Base-by-base conservation (phyloP, 1,284 basidiomycete species). In the Moesziomyces aphidis region DNA sequence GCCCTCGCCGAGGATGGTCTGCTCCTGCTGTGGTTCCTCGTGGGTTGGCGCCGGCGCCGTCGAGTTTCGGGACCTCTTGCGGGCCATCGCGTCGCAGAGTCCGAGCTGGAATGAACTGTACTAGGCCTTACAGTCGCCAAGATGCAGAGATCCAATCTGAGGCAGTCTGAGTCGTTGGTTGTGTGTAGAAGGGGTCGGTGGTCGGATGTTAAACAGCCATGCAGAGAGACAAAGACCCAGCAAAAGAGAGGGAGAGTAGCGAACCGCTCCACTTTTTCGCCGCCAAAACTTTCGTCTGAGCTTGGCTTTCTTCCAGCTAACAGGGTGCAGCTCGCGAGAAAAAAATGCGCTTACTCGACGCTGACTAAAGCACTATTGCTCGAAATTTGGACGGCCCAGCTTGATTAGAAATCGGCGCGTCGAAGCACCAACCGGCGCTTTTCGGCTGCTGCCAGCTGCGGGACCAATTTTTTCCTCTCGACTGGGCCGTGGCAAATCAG, bases 21-120 rank as follows among this genome's bases (percentile, higher is more conserved):
- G 51, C 44, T n/a, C 39, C 53, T 52, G 34, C 11, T 26, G 3
- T 7, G 36, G 1, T 5, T 55, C 60, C 13, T 50, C 34, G 4
- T 46, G 49, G n/a, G 3, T 43, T n/a, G 50, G 26, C 50, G 58
- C 17, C 22, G 39, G 55, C 17, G 46, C 44, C 11, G 36, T 19
- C 46, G 49, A 63, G 59, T 61, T 65, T 19, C 63, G 62, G 13
- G 70, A 67, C 64, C 70, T 62, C 54, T 73, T 73, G 42, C 63
- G 55, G 28, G 60, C 70, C 70, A 73, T 73, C 34, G 11, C 55
- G 48, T 53, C 6, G 19, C 39, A 42, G 39, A 19, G n/a, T n/a
- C n/a, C n/a, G n/a, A n/a, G n/a, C n/a, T n/a, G n/a, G n/a, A n/a
- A n/a, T n/a, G n/a, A n/a, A n/a, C n/a, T n/a, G n/a, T n/a, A n/a